These are phyloP conservation scores for Dimocarpus longan DNA, from an alignment of 345 rosid genomes.

Conservation along the genomic window DNA sequence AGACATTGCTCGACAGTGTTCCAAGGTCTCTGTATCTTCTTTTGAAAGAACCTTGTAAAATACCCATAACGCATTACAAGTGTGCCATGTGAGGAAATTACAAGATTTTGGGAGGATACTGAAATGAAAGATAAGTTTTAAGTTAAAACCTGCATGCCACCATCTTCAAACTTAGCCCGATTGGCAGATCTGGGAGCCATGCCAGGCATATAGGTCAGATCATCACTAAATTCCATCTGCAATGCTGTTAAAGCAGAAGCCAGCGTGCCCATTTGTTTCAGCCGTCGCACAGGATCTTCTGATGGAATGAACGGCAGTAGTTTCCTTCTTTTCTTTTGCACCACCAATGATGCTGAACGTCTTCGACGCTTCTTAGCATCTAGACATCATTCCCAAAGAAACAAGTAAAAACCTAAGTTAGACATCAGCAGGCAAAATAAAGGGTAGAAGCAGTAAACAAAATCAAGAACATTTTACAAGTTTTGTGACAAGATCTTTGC, in stretches of 20 bases:
- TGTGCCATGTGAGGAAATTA: not conserved
- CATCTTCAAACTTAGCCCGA: conserved; percentile 70
- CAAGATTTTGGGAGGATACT: not conserved
- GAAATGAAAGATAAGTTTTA: not conserved
- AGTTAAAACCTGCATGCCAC: conserved; percentile 82
- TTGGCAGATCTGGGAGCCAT: conserved; percentile 83
- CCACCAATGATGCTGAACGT: conserved; percentile 63
- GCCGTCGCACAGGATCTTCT: conserved; percentile 60
- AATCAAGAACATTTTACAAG: not conserved
- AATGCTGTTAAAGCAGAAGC: conserved; percentile 79
- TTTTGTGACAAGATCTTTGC: not conserved
- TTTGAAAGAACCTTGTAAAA: conserved; percentile 59
- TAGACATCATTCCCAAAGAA: conserved; percentile 24
- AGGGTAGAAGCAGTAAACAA: conserved; percentile 7
- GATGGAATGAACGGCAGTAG: conserved; percentile 75
- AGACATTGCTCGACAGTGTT: conserved; percentile 71
- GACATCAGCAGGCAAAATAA: conserved; percentile 13
- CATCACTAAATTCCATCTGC: conserved; percentile 68
- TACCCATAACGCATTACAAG: conserved; percentile 5
- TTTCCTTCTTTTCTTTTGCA: conserved; percentile 78
- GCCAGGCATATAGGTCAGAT: conserved; percentile 56
- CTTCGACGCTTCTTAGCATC: conserved; percentile 64
- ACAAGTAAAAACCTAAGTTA: conserved; percentile 22
- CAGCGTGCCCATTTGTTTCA: conserved; percentile 79
- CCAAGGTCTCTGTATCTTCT: conserved; percentile 77